Percentiles rank a stretch among this genome's conserved stretches.
Conservation (phyloP, 352 stramenopile species). For the Globisporangium recalcitrans region DNA sequence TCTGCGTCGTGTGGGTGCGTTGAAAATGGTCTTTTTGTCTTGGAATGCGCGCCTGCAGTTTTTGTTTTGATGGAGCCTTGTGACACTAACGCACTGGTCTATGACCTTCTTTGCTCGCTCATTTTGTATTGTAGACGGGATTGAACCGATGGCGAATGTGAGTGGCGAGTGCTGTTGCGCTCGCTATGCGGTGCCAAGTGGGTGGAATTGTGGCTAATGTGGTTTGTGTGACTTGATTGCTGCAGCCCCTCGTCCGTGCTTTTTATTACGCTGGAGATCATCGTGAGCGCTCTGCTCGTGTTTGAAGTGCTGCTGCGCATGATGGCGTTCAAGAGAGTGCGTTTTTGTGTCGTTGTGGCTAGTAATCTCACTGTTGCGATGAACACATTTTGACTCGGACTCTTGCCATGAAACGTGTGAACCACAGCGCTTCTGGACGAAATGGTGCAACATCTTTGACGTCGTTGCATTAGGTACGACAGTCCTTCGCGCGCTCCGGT, state of each 20-base stretch:
- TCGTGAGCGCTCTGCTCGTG: slow-evolving; percentile 64
- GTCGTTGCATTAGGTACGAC: slow-evolving; percentile 61
- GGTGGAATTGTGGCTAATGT: not conserved
- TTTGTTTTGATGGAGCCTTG: not conserved
- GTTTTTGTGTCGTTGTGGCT: slow-evolving; percentile 2
- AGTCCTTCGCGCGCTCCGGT: too few species aligned
- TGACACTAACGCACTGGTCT: slow-evolving; percentile 1
- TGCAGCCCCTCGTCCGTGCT: slow-evolving; percentile 59
- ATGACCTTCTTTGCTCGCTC: not conserved
- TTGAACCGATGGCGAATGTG: slow-evolving; percentile 77
- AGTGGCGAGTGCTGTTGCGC: not conserved
- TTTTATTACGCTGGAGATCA: slow-evolving; percentile 81
- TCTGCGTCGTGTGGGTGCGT: slow-evolving; percentile 66
- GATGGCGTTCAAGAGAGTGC: slow-evolving; percentile 66
- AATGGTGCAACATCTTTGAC: slow-evolving; percentile 86
- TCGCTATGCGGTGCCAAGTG: not conserved
- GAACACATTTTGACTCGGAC: not conserved
- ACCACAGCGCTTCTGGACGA: slow-evolving; percentile 68
- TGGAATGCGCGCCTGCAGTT: not conserved
- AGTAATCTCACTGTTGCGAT: too few species aligned
- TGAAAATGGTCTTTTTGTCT: slow-evolving; percentile 12
- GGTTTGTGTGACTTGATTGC: slow-evolving; percentile 5
- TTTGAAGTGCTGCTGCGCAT: slow-evolving; percentile 82
- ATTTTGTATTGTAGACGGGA: slow-evolving; percentile 54
- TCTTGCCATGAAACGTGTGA: not conserved